Conservation (phyloP, 2,329 filamentous ascomycete species). For the Verticillium tricorpus region DNA sequence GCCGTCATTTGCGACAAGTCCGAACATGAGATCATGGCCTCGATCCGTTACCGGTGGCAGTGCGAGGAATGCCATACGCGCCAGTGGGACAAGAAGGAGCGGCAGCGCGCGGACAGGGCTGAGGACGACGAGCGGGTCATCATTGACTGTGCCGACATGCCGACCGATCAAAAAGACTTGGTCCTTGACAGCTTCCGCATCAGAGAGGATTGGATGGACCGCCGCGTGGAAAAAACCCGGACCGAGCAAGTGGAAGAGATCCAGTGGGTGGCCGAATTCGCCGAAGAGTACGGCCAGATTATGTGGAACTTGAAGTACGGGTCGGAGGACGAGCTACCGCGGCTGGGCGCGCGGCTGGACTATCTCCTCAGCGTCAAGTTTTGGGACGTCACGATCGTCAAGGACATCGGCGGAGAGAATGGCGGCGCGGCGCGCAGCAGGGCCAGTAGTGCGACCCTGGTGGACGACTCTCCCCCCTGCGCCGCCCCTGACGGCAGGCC, state of each 20-base stretch:
- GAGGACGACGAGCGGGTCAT: background rate
- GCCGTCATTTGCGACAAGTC: slow-evolving; percentile 14
- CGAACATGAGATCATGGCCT: slow-evolving; percentile 15
- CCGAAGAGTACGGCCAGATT: slow-evolving; percentile 18
- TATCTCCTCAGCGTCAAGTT: background rate
- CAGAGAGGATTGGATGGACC: slow-evolving; percentile 8
- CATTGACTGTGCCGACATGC: background rate
- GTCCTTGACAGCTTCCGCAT: background rate
- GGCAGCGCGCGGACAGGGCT: slow-evolving; percentile 10
- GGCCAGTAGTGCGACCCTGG: background rate
- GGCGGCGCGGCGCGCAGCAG: background rate
- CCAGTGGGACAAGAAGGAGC: slow-evolving; percentile 4
- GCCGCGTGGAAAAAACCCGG: slow-evolving; percentile 4
- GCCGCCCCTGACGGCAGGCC: background rate
- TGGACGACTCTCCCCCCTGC: background rate
- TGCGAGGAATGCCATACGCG: slow-evolving; percentile 21
- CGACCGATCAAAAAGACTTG: background rate
- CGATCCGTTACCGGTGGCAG: slow-evolving; percentile 19
- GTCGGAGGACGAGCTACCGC: background rate
- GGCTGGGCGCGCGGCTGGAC: background rate
- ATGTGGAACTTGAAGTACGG: slow-evolving; percentile 14
- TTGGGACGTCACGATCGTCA: background rate
- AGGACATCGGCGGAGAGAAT: background rate
- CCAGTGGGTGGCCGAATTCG: slow-evolving; percentile 21
- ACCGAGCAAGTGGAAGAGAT: slow-evolving; percentile 17